Evolutionary conservation across 495 filamentous ascomycete species (phyloP).

Genomic region (Hypoxylon perforatum): DNA sequence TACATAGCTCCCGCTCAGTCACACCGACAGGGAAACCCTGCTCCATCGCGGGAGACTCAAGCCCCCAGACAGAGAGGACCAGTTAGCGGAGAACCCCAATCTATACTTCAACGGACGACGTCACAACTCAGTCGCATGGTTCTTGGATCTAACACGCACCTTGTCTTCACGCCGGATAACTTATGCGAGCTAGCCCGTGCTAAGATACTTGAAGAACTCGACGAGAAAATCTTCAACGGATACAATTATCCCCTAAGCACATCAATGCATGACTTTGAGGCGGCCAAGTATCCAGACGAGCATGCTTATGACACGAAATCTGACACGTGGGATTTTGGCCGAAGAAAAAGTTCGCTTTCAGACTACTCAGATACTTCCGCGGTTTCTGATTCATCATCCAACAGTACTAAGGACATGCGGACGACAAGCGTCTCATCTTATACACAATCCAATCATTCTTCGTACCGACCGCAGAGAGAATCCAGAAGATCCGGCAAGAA

Average conservation of each 20-base stretch:
- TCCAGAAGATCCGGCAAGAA: background rate
- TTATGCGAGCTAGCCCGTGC: constrained; percentile 1
- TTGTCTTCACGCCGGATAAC: constrained; percentile 2
- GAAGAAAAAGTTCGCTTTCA: background rate
- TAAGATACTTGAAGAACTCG: background rate
- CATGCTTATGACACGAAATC: background rate
- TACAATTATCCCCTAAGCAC: background rate
- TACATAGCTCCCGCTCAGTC: background rate
- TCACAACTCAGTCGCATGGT: background rate
- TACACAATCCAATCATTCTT: background rate
- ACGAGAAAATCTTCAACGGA: constrained; percentile 4
- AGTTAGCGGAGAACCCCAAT: too few species aligned
- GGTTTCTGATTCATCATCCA: background rate
- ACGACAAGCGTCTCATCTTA: background rate
- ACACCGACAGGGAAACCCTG: too few species aligned
- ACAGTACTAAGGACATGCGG: background rate
- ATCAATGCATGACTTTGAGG: background rate
- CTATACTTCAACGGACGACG: too few species aligned
- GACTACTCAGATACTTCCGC: background rate
- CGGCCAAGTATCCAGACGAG: background rate
- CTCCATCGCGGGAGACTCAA: too few species aligned
- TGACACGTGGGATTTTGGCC: background rate
- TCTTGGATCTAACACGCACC: background rate
- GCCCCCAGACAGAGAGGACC: too few species aligned
- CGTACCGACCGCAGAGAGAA: background rate